Percentiles rank a stretch among this genome's conserved stretches.
Evolutionary conservation across 192 early-diverging fungal species (phyloP).

Genomic region (Borealophlyctis nickersoniae): DNA sequence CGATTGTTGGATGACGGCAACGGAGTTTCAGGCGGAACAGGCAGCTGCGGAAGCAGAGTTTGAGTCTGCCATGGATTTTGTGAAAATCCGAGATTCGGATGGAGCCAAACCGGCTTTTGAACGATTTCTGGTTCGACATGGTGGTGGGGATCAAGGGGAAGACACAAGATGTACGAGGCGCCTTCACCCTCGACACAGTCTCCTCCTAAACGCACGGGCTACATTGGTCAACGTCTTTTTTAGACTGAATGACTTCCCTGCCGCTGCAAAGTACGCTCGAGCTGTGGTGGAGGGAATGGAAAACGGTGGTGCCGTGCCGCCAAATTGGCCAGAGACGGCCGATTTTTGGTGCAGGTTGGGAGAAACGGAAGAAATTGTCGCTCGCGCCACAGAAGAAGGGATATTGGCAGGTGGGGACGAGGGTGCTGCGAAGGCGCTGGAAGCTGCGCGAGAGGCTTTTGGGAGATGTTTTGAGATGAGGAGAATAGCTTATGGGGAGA

Average conservation of each 20-base stretch:
- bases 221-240: constrained; percentile 35
- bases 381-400: constrained; percentile 35
- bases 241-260: constrained; percentile 24
- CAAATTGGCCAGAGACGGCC: constrained; percentile 58
- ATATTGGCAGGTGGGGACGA: constrained; percentile 29
- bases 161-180: constrained; percentile 38
- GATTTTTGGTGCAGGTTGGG: constrained; percentile 56
- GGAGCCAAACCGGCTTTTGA: constrained; percentile 44
- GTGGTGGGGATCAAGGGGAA: not conserved
- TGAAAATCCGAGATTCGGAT: constrained; percentile 51
- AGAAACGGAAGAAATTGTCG: constrained; percentile 56
- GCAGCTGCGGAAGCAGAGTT: not conserved
- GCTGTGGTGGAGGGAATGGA: constrained; percentile 45
- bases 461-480: constrained; percentile 22
- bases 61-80: constrained; percentile 44
- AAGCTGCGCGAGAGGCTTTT: constrained; percentile 38
- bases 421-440: too few species aligned
- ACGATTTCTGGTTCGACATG: constrained; percentile 27
- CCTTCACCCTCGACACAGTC: constrained; percentile 50
- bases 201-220: constrained; percentile 35
- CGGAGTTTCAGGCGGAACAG: constrained; percentile 24
- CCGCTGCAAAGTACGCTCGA: constrained; percentile 30
- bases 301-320: constrained; percentile 33
- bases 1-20: constrained; percentile 41
- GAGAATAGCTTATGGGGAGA: constrained; percentile 34